phyloP scores from a whole-genome alignment of 2,329 filamentous ascomycete species.

The Diaporthe sp. region DNA sequence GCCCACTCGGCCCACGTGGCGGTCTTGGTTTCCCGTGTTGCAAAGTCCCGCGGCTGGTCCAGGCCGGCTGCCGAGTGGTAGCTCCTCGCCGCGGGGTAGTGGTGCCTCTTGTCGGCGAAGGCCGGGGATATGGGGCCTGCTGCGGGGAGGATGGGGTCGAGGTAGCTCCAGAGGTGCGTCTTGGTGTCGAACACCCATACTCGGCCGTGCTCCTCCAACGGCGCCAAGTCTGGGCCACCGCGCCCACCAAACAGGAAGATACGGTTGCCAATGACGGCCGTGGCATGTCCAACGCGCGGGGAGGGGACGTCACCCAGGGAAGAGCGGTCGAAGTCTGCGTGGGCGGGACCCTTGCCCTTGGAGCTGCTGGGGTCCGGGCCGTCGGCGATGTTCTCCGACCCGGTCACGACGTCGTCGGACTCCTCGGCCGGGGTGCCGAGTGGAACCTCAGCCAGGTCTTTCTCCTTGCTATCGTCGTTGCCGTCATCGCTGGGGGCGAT shows the following conservation, averaged over 20 bases:
- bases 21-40: not conserved
- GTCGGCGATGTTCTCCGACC: slow-evolving; percentile 40
- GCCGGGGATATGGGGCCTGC: slow-evolving; percentile 49
- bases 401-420: slow-evolving; percentile 29
- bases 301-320: slow-evolving; percentile 66
- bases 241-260: slow-evolving; percentile 89
- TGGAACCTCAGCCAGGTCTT: slow-evolving; percentile 47
- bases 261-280: slow-evolving; percentile 74
- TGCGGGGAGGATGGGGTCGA: slow-evolving; percentile 68
- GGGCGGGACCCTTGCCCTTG: slow-evolving; percentile 57
- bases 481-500: slow-evolving; percentile 44
- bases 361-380: slow-evolving; percentile 8
- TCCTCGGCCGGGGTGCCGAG: slow-evolving; percentile 37
- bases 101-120: slow-evolving; percentile 46
- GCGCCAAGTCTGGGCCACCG: slow-evolving; percentile 75
- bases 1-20: slow-evolving; percentile 67
- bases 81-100: slow-evolving; percentile 75
- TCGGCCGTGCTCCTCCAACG: slow-evolving; percentile 80
- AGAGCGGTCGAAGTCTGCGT: slow-evolving; percentile 9
- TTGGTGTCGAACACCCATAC: slow-evolving; percentile 83
- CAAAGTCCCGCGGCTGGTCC: slow-evolving; percentile 68
- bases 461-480: slow-evolving; percentile 48
- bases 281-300: slow-evolving; percentile 80
- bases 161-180: slow-evolving; percentile 72
- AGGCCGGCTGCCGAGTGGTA: slow-evolving; percentile 76